Evolutionary conservation across 306 rosid genomes (phyloP).

Genomic region (Cucumis cinereus): DNA sequence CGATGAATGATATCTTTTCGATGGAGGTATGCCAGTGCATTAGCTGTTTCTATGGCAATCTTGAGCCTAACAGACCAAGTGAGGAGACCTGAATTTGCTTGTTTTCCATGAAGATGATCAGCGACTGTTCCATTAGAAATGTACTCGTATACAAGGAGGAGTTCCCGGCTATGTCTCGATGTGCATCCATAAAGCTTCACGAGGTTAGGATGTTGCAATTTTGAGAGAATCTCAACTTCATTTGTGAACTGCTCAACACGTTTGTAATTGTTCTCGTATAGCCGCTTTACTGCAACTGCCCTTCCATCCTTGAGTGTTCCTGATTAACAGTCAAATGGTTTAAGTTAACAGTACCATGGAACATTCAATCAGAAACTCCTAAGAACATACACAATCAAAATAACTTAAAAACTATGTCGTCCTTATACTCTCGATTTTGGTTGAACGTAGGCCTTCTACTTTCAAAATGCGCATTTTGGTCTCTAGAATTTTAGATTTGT

Average conservation of each 20-base stretch:
- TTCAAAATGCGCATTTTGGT: too few species aligned
- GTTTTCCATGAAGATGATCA: conserved; percentile 58
- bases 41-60: conserved; percentile 82
- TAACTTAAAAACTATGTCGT: too few species aligned
- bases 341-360: too few species aligned
- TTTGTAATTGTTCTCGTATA: conserved; percentile 50
- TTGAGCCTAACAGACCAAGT: conserved; percentile 56
- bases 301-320: conserved; percentile 76
- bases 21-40: conserved; percentile 77
- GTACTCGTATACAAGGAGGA: conserved; percentile 81
- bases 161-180: conserved; percentile 64
- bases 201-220: conserved; percentile 49
- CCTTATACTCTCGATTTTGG: too few species aligned
- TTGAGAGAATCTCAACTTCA: conserved; percentile 73
- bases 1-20: conserved; percentile 57
- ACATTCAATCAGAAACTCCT: too few species aligned
- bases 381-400: too few species aligned
- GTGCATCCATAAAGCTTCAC: conserved; percentile 85
- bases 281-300: conserved; percentile 86
- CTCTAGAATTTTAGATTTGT: too few species aligned
- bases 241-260: conserved; percentile 76
- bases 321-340: conserved; percentile 20
- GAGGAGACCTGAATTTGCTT: conserved; percentile 25
- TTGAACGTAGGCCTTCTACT: too few species aligned
- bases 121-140: conserved; percentile 86